Conservation (phyloP, 1,284 basidiomycete genomes). For the Moesziomyces parantarcticus region DNA sequence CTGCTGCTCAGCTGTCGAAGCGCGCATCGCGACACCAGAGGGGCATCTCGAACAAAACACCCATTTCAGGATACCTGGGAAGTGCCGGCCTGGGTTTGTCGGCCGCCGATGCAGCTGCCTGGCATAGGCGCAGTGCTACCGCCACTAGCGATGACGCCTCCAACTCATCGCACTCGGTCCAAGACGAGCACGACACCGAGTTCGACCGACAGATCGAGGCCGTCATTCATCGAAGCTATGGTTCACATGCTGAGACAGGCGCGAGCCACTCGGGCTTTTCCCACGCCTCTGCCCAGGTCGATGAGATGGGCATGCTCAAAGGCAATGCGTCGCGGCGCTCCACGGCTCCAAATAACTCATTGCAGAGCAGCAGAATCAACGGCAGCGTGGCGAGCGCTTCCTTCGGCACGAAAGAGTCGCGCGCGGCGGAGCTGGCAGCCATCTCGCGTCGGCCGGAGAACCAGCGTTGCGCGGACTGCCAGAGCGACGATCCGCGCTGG, state of each 20-base stretch:
- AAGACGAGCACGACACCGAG: constrained; percentile 37
- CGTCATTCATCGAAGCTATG: constrained; percentile 54
- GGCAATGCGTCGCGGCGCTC: not conserved
- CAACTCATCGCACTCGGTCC: constrained; percentile 7
- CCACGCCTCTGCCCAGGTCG: constrained; percentile 5
- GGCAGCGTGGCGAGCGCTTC: constrained; percentile 12
- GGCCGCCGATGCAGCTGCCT: constrained; percentile 11
- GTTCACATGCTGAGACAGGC: constrained; percentile 25
- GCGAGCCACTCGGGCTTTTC: constrained; percentile 25
- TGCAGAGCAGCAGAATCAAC: not conserved
- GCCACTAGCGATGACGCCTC: constrained; percentile 21
- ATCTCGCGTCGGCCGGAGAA: constrained; percentile 68
- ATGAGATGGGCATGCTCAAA: constrained; percentile 36
- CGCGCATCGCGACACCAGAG: constrained; percentile 34
- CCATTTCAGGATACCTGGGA: constrained; percentile 55
- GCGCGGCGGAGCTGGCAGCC: constrained; percentile 60
- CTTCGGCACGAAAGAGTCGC: constrained; percentile 33
- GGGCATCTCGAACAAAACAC: constrained; percentile 65
- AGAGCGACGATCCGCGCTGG: constrained; percentile 68
- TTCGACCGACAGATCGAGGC: constrained; percentile 61
- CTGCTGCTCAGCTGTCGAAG: constrained; percentile 15
- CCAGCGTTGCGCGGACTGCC: constrained; percentile 70
- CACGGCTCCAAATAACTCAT: not conserved
- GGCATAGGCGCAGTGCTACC: constrained; percentile 15
- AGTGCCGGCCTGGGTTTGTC: constrained; percentile 21